Evolutionary conservation across 2,329 filamentous ascomycete species (phyloP), one percentile per base, ranked within the genome.

Genomic region (Colletotrichum higginsianum): DNA sequence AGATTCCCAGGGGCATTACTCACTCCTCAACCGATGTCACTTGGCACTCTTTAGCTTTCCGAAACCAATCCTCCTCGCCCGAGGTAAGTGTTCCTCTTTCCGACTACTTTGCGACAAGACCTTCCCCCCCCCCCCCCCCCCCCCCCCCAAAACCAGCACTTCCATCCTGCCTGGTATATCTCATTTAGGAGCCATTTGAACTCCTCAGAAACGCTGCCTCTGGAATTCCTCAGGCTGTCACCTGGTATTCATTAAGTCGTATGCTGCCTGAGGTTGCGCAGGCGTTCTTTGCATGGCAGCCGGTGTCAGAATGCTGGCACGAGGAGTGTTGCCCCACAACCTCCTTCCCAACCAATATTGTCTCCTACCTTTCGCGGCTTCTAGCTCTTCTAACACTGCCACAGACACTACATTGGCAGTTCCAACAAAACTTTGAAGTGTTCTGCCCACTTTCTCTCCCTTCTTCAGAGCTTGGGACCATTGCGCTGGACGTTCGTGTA

Each of bases 241-340:
- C 3, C 6, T 13, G 18, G n/a, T 1, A 13, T 2, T n/a, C 9
- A 53, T 18, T 0, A 4, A 15, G 0, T 40, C 21, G 18, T 1
- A 26, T 38, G 11, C 18, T 8, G 2, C 38, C 21, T 21, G 23
- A 23, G 21, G 21, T 5, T 23, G 49, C 26, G 13, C 15, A 7
- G 11, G 11, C 30, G 21, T 40, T 56, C 6, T 21, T 4, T 21
- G n/a, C 6, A 21, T 40, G 30, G 53, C 18, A 7, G 18, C n/a
- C 4, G 53, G 35, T 56, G 35, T 40, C 35, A 56, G 21, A 12
- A 21, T 49, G 6, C n/a, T 40, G 8, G n/a, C 15, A 8, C 55
- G n/a, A 40, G 11, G 15, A 15, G 38, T 16, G 38, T 26, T 23
- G 38, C 55, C 55, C 55, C 38, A 42, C n/a, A 23, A 3, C 35